phyloP scores from a whole-genome alignment of 441 rosid species.

The Mallotus repandus region DNA sequence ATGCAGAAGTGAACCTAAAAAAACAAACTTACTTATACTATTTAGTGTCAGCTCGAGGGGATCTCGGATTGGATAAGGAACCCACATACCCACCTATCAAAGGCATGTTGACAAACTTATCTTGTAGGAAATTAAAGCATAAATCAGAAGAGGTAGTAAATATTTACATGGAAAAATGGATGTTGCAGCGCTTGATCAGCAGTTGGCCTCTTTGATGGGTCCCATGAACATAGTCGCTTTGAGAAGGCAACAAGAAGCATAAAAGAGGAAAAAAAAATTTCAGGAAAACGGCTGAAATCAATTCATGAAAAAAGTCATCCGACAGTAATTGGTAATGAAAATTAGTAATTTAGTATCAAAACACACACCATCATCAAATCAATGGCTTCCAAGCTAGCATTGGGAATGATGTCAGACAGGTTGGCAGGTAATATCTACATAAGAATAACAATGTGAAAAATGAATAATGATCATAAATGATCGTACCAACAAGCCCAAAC shows the following conservation, averaged over 20 bases:
- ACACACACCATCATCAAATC: slow-evolving; percentile 78
- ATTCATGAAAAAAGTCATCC: not conserved
- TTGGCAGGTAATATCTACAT: slow-evolving; percentile 55
- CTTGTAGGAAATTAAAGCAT: slow-evolving; percentile 11
- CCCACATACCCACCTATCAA: slow-evolving; percentile 55
- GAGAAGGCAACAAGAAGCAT: slow-evolving; percentile 24
- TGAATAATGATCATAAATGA: slow-evolving; percentile 6
- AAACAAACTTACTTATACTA: slow-evolving; percentile 53
- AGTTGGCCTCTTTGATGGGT: slow-evolving; percentile 83
- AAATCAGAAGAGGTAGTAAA: slow-evolving; percentile 12
- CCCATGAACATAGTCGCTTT: slow-evolving; percentile 91
- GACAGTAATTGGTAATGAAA: not conserved
- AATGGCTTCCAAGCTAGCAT: slow-evolving; percentile 80
- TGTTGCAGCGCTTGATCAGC: slow-evolving; percentile 86
- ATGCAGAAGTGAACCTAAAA: not conserved
- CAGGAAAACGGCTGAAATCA: slow-evolving; percentile 1
- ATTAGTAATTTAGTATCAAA: slow-evolving; percentile 7
- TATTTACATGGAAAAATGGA: slow-evolving; percentile 84
- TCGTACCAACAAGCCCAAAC: slow-evolving; percentile 4
- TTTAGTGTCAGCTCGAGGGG: slow-evolving; percentile 79
- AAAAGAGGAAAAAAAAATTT: slow-evolving; percentile 19
- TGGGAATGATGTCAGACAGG: slow-evolving; percentile 64
- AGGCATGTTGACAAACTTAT: slow-evolving; percentile 27
- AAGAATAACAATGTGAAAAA: slow-evolving; percentile 27
- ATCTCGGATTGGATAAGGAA: slow-evolving; percentile 68